Evolutionary conservation across 768 basidiomycete species (phyloP).

Genomic region (Pleurotus salmoneostramineus): DNA sequence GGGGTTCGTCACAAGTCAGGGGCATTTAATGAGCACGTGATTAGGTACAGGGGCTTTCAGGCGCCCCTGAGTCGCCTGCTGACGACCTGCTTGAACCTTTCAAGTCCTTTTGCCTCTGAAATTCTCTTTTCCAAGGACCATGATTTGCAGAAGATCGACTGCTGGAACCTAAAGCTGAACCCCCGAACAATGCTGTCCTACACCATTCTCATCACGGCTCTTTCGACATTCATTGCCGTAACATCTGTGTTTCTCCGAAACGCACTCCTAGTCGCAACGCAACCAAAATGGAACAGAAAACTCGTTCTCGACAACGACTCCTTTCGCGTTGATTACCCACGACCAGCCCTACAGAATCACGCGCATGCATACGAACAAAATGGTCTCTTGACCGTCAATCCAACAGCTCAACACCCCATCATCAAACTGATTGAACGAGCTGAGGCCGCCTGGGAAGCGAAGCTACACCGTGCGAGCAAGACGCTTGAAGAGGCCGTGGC

Average conservation of each 20-base stretch:
- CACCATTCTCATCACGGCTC: neutral
- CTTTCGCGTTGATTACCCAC: neutral
- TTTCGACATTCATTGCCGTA: neutral
- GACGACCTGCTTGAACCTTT: no score
- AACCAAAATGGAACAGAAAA: neutral
- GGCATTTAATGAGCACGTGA: no score
- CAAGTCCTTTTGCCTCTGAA: no score
- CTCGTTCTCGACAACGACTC: neutral
- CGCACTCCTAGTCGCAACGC: neutral
- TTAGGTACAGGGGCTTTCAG: no score
- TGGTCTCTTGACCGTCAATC: conserved; percentile 23
- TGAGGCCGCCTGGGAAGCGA: conserved; percentile 49
- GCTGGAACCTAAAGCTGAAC: no score
- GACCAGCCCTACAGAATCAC: conserved; percentile 28
- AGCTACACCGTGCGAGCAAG: conserved; percentile 59
- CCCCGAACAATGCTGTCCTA: neutral
- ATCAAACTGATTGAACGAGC: conserved; percentile 63
- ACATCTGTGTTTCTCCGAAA: neutral
- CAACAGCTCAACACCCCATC: conserved; percentile 54
- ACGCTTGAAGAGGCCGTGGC: conserved; percentile 61
- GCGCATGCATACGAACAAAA: conserved; percentile 15
- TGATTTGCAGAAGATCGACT: no score
- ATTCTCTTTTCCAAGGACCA: no score
- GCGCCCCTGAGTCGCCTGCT: no score
- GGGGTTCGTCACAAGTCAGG: no score